Base-by-base conservation (phyloP, 768 basidiomycete genomes). In the Postia placenta region DNA sequence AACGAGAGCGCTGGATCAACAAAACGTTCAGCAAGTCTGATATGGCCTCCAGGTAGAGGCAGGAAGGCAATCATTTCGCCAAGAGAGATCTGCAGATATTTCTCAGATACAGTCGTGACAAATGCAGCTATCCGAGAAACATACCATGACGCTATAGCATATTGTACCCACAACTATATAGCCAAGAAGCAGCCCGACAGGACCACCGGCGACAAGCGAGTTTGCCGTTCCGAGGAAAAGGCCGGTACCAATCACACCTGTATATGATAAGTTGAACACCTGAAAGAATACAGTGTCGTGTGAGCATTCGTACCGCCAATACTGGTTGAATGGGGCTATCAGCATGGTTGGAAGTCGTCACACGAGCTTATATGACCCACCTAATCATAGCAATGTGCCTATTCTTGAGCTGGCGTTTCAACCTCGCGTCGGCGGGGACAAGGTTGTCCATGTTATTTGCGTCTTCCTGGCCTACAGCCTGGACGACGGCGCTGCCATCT, bases 351-450 rank as follows among this genome's bases (percentile, higher is more conserved):
- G 17, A 22, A 2, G 23, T 28, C 15, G 25, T 4, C 9, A 23
- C 4, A 39, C 20, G 27, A n/a, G 33, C 4, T 5, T 15, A 35
- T 25, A 15, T 25, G 19, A 54, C 66, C 42, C 45, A 73, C 83
- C 85, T 87, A 56, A 89, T 88, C 86, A 89, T 87, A 43, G 87
- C 83, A 51, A 90, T 74, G 61, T 90, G 88, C 14, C 87, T 73
- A 58, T 86, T 87, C 57, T 67, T 67, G 30, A 65, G 59, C 51
- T 65, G 63, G 5, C 63, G 61, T 42, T 61, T 55, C 35, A 65
- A 54, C 15, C 37, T 41, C 44, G 46, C 49, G 27, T 55, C 48
- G 19, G 17, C 27, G 22, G 47, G 53, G 28, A 35, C 27, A 25
- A 35, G 47, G 28, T 48, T 48, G 46, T 58, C 57, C 33, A 46